Base-by-base conservation (phyloP, 768 basidiomycete species). In the Collybia sordida region DNA sequence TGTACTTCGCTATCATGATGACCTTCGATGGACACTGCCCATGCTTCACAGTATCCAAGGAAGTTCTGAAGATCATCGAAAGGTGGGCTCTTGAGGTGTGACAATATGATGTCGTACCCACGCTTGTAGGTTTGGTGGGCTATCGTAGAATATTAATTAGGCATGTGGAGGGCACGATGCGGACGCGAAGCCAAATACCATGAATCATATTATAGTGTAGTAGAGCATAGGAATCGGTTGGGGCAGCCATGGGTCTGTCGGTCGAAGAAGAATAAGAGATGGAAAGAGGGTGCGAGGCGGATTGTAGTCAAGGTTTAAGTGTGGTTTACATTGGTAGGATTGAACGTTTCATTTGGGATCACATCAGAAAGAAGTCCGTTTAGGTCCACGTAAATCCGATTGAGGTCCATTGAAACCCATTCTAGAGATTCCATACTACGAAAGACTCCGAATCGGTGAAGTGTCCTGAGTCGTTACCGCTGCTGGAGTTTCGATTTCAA, bases 1-100 rank as follows among this genome's bases (percentile, higher is more conserved):
- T 42, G 49, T 55, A 56, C 70, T 57, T 74, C 72, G 23, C 60
- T 62, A 19, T 66, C 56, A 50, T 74, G 72, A 51, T 74, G 72
- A 4, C 59, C 56, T 17, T 60, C 64, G 21, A 75, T 66, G 11
- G 64, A 57, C 27, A 56, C 46, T 1, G 60, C 67, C 71, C 72
- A 74, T 3, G 70, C 68, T 45, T 66, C 59, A 48, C 69, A 69
- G 42, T 74, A 72, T 0, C 71, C 70, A 7, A 75, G 55, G 48
- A 74, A 74, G 55, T 74, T 74, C 25, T 52, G 42, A 18, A 73
- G 59, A 49, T 72, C 72, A 43, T 68, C 55, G 11, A 48, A 50
- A 0, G 72, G 72, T 1, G 69, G 70, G 15, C 66, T 52, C 19
- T 66, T 68, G 17, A 74, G 68, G 46, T 60, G 61, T 3, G 60